Base-by-base conservation (phyloP, 2,329 filamentous ascomycete species). In the Acrodontium crateriforme region DNA sequence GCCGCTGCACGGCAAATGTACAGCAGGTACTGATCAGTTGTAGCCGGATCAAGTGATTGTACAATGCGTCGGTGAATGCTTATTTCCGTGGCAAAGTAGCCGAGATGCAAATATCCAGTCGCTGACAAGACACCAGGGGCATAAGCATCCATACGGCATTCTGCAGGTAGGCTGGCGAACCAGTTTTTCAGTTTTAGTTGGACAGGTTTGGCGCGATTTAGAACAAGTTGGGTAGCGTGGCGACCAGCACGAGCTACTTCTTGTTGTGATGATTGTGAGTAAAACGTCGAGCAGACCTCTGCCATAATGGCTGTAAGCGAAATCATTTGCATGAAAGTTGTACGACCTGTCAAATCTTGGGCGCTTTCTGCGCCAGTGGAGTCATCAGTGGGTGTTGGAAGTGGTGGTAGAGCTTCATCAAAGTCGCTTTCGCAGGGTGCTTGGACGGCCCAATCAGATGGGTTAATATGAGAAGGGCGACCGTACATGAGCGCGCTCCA, bases 1-100 rank as follows among this genome's bases (percentile, higher is more conserved):
- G 87, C 87, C 3, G 87, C 87, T 32, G 78, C 85, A 29, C 87
- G 83, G 55, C 85, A 93, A 42, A 94, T 93, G 54, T 91, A 82
- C 30, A 84, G 71, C 27, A 92, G 73, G 45, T 94, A 92, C 0
- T 77, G 69, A 48, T 92, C 82, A 27, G 51, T 44, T 10, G 58
- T 54, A 1, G 62, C 54, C 0, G 58, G 47, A 21, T 65, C 64
- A 22, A 94, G 65, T 2, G 83, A 85, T 28, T 84, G 77, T 34
- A 94, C 81, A 46, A 93, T 93, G 44, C 81, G 79, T 7, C 85
- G 74, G 52, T 94, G 85, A 13, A 94, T 75, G 0, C 81, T 89
- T 47, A 94, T 94, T 56, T 94, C 85, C 3, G 83, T 83, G 2
- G 85, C 84, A 47, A 92, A 93, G 56, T 94, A 94, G 29, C 78